phyloP scores from a whole-genome alignment of 495 filamentous ascomycete genomes.

The Aspergillus nanangensis region DNA sequence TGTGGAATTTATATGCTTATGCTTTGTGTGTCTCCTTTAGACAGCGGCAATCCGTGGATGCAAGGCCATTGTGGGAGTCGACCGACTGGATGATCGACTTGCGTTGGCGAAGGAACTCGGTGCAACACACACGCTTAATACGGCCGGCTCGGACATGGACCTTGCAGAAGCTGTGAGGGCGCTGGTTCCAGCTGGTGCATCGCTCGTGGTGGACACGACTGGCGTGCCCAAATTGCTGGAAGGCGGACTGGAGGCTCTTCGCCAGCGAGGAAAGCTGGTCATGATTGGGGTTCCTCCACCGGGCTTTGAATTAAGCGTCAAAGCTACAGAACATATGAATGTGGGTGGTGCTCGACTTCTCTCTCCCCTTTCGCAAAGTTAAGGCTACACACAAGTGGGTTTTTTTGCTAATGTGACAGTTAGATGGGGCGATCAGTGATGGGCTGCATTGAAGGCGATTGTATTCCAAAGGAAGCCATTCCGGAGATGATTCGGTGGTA shows the following conservation, averaged over 20 bases:
- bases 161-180: conserved; percentile 18
- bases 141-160: conserved; percentile 7
- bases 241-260: conserved; percentile 22
- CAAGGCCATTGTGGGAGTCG: conserved; percentile 38
- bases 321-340: too few species aligned
- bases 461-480: too few species aligned
- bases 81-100: conserved; percentile 26
- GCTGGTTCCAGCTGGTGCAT: conserved; percentile 16
- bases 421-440: too few species aligned
- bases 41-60: too few species aligned
- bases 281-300: conserved; percentile 33
- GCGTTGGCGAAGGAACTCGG: conserved; percentile 32
- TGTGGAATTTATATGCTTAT: background rate
- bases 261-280: conserved; percentile 24
- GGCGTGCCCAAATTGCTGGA: conserved; percentile 27
- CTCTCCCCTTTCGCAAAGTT: too few species aligned
- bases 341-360: too few species aligned
- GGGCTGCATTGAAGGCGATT: too few species aligned
- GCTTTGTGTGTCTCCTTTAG: conserved; percentile 2
- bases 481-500: too few species aligned
- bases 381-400: too few species aligned
- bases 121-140: conserved; percentile 33
- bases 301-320: too few species aligned
- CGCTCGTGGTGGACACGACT: conserved; percentile 33
- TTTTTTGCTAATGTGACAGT: too few species aligned